A percentile compares a stretch with the other conserved stretches of the same genome.
Evolutionary conservation across 768 basidiomycete species (phyloP).

Genomic region (Saitozyma podzolica): DNA sequence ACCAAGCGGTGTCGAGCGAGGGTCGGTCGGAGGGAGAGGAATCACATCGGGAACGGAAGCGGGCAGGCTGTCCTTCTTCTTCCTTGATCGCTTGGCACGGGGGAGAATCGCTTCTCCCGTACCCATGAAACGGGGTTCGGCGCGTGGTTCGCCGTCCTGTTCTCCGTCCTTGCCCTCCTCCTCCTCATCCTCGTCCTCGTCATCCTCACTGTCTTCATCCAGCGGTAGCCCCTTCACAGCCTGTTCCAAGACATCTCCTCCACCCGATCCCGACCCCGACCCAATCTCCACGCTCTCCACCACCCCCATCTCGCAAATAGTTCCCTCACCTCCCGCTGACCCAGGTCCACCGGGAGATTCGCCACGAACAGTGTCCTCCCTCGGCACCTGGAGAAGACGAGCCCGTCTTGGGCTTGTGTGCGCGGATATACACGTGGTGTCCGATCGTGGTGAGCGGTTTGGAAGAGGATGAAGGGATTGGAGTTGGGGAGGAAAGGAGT

Average conservation of each 20-base stretch:
- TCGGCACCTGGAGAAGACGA: slow-evolving; percentile 53
- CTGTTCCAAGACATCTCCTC: slow-evolving; percentile 52
- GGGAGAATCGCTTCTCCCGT: slow-evolving; percentile 11
- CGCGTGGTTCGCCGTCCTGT: slow-evolving; percentile 50
- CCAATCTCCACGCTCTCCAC: slow-evolving; percentile 74
- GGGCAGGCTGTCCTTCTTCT: slow-evolving; percentile 42
- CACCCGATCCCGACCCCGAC: slow-evolving; percentile 23
- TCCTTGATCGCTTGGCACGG: slow-evolving; percentile 32
- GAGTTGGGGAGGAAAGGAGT: slow-evolving; percentile 22
- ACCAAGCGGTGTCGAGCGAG: slow-evolving; percentile 67
- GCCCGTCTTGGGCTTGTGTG: slow-evolving; percentile 54
- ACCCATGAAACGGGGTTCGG: slow-evolving; percentile 19
- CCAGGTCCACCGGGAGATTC: slow-evolving; percentile 85
- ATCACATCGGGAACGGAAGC: slow-evolving; percentile 59
- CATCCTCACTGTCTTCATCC: slow-evolving; percentile 35
- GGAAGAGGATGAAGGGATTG: slow-evolving; percentile 28
- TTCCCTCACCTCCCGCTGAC: slow-evolving; percentile 71
- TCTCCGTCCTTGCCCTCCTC: slow-evolving; percentile 11
- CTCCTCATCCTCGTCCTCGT: slow-evolving; percentile 36
- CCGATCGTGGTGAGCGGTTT: slow-evolving; percentile 51
- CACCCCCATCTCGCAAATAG: slow-evolving; percentile 74
- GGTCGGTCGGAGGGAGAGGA: slow-evolving; percentile 61
- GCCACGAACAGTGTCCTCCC: slow-evolving; percentile 80
- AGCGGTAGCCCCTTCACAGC: slow-evolving; percentile 24
- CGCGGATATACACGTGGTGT: slow-evolving; percentile 77